These are phyloP conservation scores for Aureobasidium sp. DNA, from an alignment of 2,329 filamentous ascomycete genomes.

Conservation along the genomic window DNA sequence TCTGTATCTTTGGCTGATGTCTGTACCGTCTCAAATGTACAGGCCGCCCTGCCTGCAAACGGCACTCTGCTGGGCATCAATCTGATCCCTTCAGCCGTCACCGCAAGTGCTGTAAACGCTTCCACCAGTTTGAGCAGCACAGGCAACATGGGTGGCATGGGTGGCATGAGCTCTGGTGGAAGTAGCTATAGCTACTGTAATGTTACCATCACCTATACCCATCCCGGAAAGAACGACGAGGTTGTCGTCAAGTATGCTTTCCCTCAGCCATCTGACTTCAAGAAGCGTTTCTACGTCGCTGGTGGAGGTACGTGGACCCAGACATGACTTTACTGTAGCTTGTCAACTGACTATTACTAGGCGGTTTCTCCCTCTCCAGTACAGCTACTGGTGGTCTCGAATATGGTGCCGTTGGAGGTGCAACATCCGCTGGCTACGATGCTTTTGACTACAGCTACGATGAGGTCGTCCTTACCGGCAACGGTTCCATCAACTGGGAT, in stretches of 20 bases:
- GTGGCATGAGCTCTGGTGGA: background rate
- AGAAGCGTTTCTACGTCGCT: slow-evolving; percentile 40
- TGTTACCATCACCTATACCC: slow-evolving; percentile 32
- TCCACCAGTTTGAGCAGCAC: no score
- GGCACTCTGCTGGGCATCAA: slow-evolving; percentile 24
- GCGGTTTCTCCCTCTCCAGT: slow-evolving; percentile 38
- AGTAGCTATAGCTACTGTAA: slow-evolving; percentile 24
- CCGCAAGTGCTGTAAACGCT: slow-evolving; percentile 31
- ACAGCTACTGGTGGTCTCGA: slow-evolving; percentile 34
- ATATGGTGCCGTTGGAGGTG: slow-evolving; percentile 41
- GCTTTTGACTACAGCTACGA: slow-evolving; percentile 38
- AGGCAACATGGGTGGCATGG: no score
- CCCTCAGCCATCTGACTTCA: slow-evolving; percentile 36
- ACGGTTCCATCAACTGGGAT: slow-evolving; percentile 48
- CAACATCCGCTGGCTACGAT: slow-evolving; percentile 47
- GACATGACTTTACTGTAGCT: background rate
- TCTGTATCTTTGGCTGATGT: slow-evolving; percentile 18
- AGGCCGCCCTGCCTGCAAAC: slow-evolving; percentile 17
- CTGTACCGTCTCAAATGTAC: slow-evolving; percentile 19
- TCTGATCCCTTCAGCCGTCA: slow-evolving; percentile 36
- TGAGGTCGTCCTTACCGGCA: slow-evolving; percentile 27
- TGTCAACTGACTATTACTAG: background rate
- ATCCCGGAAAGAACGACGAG: slow-evolving; percentile 31
- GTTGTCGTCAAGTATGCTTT: slow-evolving; percentile 37
- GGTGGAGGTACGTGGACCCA: slow-evolving; percentile 5